Evolutionary conservation across 208 protist species (phyloP).

Genomic region (Acanthamoeba triangularis): DNA sequence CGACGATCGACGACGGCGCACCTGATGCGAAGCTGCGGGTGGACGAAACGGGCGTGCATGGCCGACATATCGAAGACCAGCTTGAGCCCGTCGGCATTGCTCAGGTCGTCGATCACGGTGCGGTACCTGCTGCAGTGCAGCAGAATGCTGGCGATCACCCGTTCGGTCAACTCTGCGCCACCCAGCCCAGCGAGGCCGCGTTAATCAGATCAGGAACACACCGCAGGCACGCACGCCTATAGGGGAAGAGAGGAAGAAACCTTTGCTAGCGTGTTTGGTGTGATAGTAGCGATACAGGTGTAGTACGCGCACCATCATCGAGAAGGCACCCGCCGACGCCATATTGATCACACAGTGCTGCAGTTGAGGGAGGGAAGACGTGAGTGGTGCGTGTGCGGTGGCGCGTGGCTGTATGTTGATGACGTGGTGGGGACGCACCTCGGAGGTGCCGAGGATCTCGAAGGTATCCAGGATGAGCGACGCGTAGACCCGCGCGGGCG

Average conservation of each 20-base stretch:
- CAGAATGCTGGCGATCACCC: not conserved
- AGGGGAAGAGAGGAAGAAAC: not conserved
- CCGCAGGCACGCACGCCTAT: not conserved
- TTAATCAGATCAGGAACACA: no score
- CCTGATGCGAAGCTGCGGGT: constrained; percentile 15
- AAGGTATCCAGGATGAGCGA: constrained; percentile 24
- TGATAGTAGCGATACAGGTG: constrained; percentile 60
- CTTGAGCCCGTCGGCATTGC: constrained; percentile 11
- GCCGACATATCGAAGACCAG: constrained; percentile 62
- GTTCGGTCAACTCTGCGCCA: not conserved
- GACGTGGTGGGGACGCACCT: not conserved
- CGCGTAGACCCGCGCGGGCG: not conserved
- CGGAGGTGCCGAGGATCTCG: constrained; percentile 49
- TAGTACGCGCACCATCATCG: constrained; percentile 50
- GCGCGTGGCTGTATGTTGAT: not conserved
- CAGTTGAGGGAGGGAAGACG: not conserved
- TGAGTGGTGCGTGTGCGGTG: not conserved
- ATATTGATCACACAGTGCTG: constrained; percentile 49
- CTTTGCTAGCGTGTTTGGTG: constrained; percentile 5
- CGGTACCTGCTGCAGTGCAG: not conserved
- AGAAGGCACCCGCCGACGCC: constrained; percentile 39
- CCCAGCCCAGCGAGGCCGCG: no score
- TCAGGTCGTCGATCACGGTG: constrained; percentile 50
- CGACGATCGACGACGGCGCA: not conserved
- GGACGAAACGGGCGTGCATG: constrained; percentile 51